A percentile compares a stretch with the other conserved stretches of the same genome.
Evolutionary conservation across 352 stramenopile genomes (phyloP).

Genomic region (Phytopythium aichiense): DNA sequence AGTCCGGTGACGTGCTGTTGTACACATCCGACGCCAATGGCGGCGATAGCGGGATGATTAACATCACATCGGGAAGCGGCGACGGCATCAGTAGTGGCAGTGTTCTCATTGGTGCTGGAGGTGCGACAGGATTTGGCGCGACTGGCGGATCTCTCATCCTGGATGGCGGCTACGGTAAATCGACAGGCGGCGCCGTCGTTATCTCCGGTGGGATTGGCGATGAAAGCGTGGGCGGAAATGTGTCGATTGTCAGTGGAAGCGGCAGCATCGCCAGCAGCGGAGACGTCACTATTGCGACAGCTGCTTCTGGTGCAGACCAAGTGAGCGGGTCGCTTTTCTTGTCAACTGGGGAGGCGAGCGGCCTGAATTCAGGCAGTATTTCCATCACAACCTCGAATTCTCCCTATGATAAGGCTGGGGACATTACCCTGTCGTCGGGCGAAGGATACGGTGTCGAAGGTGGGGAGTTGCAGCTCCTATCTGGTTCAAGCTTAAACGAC

Average conservation of each 20-base stretch:
- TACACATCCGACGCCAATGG: slow-evolving; percentile 11
- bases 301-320: slow-evolving; percentile 10
- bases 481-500: slow-evolving; percentile 21
- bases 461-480: slow-evolving; percentile 21
- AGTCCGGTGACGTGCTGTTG: slow-evolving; percentile 16
- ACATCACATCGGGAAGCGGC: slow-evolving; percentile 14
- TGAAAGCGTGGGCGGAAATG: slow-evolving; percentile 13
- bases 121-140: slow-evolving; percentile 13
- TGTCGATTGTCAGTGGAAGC: slow-evolving; percentile 21
- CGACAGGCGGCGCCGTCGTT: slow-evolving; percentile 15
- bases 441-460: slow-evolving; percentile 15
- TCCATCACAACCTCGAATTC: slow-evolving; percentile 18
- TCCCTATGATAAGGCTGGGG: slow-evolving; percentile 15
- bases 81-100: slow-evolving; percentile 14
- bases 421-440: slow-evolving; percentile 20
- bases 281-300: slow-evolving; percentile 22
- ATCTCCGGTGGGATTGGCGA: slow-evolving; percentile 18
- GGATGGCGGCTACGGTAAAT: slow-evolving; percentile 18
- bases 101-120: slow-evolving; percentile 18
- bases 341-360: slow-evolving; percentile 15
- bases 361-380: slow-evolving; percentile 19
- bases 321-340: slow-evolving; percentile 25
- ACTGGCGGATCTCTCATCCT: slow-evolving; percentile 16
- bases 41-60: slow-evolving; percentile 20
- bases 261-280: slow-evolving; percentile 18